A percentile compares a stretch with the other conserved stretches of the same genome.
These are phyloP conservation scores for Teunomyces pallodes DNA, from an alignment of 805 yeast genomes.

Conservation along the genomic window DNA sequence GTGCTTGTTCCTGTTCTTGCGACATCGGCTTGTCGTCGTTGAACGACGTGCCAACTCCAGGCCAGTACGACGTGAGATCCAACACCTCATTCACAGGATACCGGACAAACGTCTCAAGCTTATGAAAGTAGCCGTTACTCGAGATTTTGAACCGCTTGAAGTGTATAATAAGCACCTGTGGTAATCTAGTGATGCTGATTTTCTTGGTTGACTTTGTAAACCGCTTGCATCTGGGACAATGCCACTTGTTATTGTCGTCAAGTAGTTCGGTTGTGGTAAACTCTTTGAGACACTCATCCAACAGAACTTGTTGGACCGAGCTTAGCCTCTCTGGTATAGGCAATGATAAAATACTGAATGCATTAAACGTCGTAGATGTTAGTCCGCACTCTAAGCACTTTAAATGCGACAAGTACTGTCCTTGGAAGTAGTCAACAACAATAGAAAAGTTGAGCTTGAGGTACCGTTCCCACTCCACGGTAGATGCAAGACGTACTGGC, in stretches of 20 bases:
- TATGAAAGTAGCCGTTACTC: constrained; percentile 48
- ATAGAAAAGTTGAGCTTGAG: constrained; percentile 74
- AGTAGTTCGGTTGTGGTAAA: constrained; percentile 73
- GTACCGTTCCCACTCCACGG: constrained; percentile 91
- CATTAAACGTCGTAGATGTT: constrained; percentile 83
- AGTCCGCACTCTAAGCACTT: constrained; percentile 67
- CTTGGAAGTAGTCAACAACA: constrained; percentile 80
- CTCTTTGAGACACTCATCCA: constrained; percentile 70
- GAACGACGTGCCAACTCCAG: constrained; percentile 38
- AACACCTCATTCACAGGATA: constrained; percentile 60
- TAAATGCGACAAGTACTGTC: constrained; percentile 80
- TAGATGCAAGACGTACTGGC: constrained; percentile 76
- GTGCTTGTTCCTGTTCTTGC: constrained; percentile 41
- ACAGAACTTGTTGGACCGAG: constrained; percentile 21
- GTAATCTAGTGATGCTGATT: constrained; percentile 72
- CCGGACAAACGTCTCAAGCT: constrained; percentile 61
- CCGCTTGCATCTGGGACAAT: constrained; percentile 70
- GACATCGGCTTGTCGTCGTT: constrained; percentile 23
- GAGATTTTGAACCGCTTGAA: constrained; percentile 69
- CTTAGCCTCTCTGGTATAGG: constrained; percentile 63
- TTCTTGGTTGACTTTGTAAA: constrained; percentile 66
- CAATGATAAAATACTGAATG: constrained; percentile 74
- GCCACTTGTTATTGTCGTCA: constrained; percentile 81
- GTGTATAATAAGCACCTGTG: constrained; percentile 76
- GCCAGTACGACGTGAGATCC: constrained; percentile 75